Evolutionary conservation across 495 filamentous ascomycete species (phyloP).

Genomic region (Cladorrhinum samala): DNA sequence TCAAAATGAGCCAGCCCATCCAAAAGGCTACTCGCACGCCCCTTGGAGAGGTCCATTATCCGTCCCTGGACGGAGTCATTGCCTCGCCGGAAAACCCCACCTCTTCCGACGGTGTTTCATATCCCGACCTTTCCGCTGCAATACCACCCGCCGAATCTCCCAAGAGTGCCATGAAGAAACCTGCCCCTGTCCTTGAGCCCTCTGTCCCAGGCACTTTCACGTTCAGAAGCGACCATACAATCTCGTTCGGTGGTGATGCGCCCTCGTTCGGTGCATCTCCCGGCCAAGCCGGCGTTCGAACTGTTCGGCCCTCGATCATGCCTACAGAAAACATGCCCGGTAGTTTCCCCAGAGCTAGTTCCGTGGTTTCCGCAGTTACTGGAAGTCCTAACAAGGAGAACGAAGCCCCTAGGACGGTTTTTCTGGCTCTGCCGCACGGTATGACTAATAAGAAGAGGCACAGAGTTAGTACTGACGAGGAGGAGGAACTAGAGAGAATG

Average conservation of each 20-base stretch:
- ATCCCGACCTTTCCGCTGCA: conserved; percentile 42
- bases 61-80: conserved; percentile 25
- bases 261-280: conserved; percentile 44
- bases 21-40: conserved; percentile 29
- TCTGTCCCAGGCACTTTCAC: conserved; percentile 51
- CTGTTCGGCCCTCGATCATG: conserved; percentile 47
- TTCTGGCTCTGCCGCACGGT: conserved; percentile 53
- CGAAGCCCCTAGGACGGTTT: conserved; percentile 25
- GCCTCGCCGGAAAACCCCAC: conserved; percentile 20
- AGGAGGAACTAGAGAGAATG: conserved; percentile 41
- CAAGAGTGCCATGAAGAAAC: conserved; percentile 22
- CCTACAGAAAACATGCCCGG: conserved; percentile 42
- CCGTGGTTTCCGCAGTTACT: neutral
- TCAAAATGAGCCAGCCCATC: conserved; percentile 38
- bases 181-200: conserved; percentile 22
- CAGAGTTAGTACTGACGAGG: conserved; percentile 46
- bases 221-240: conserved; percentile 53
- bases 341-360: conserved; percentile 34
- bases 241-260: conserved; percentile 42
- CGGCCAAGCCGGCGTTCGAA: conserved; percentile 51
- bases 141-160: conserved; percentile 27
- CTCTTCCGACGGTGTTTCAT: conserved; percentile 26
- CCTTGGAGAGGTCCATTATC: conserved; percentile 30
- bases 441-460: conserved; percentile 69
- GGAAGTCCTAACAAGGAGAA: conserved; percentile 43